Evolutionary conservation across 768 basidiomycete species (phyloP).

Genomic region (Boletellus sp.): DNA sequence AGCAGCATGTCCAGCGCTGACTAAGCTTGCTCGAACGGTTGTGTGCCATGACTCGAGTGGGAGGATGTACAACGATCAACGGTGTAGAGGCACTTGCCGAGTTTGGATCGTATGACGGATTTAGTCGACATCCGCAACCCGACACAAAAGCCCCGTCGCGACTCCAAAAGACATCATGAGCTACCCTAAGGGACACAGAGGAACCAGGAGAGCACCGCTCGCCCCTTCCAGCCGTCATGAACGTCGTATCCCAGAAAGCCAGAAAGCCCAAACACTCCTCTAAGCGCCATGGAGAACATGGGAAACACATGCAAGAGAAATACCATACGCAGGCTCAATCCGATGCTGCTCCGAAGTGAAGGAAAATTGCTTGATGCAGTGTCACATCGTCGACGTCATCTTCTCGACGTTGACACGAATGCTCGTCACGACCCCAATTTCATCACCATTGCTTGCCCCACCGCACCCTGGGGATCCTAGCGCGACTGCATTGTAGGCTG

Average conservation of each 20-base stretch:
- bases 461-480: conserved; percentile 21
- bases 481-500: conserved; percentile 46
- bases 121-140: not conserved
- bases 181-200: conserved; percentile 8
- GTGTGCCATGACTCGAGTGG: not conserved
- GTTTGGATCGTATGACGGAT: conserved; percentile 4
- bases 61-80: no score
- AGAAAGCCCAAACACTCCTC: conserved; percentile 12
- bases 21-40: not conserved
- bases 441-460: conserved; percentile 23
- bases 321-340: conserved; percentile 25
- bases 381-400: conserved; percentile 47
- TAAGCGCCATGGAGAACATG: conserved; percentile 5
- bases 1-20: conserved; percentile 15
- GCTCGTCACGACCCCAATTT: conserved; percentile 29
- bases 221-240: conserved; percentile 12
- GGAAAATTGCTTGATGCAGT: conserved; percentile 5
- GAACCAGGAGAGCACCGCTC: conserved; percentile 12
- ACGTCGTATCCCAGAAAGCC: conserved; percentile 21
- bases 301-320: conserved; percentile 21
- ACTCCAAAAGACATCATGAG: not conserved
- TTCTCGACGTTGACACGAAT: conserved; percentile 64
- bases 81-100: not conserved
- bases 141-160: not conserved
- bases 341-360: conserved; percentile 24